Evolutionary conservation across 495 filamentous ascomycete genomes (phyloP), one percentile per base, ranked within the genome.

Genomic region (Emericellopsis terricola): DNA sequence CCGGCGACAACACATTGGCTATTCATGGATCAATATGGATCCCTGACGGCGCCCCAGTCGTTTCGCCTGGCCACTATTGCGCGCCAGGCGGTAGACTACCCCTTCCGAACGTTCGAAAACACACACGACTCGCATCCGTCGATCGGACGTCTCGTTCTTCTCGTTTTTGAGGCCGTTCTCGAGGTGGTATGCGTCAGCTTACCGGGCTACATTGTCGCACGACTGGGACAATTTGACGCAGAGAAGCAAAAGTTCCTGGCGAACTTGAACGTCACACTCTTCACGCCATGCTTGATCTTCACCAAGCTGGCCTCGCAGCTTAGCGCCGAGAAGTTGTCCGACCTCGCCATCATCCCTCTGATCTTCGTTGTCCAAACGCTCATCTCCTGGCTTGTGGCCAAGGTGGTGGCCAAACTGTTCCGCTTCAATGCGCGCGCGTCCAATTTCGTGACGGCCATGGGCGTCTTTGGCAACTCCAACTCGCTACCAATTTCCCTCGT

Each of bases 261-360:
- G 24, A 93, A 97, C 46, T 62, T 97, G 37, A 97, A 97, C 49
- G 81, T 91, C 29, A 74, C 72, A 44, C 62, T 97, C 11, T 97
- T 97, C 51, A 97, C 89, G 27, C 89, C 89, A 36, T 96, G 91
- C 47, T 71, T 97, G 41, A 91, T 97, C 50, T 97, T 96, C 61
- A 93, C 81, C 18, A 97, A 96, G 56, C 66, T 97, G 15, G 89
- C 87, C n/a, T 87, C 81, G 4, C 89, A 97, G 57, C 65, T 97
- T 34, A 93, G 77, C 18, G 77, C 84, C 29, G 77, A 84, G 43
- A 93, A 93, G 51, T 68, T 97, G 31, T 61, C 70, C 37, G 89
- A 96, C 37, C 65, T 97, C 33, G 85, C 78, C 36, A 76, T 97
- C 38, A 97, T 97, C 34, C 89, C 89, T 13, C 55, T 86, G 33